Base-by-base conservation (phyloP, 2,329 filamentous ascomycete species). In the Cryphonectria naterciae region DNA sequence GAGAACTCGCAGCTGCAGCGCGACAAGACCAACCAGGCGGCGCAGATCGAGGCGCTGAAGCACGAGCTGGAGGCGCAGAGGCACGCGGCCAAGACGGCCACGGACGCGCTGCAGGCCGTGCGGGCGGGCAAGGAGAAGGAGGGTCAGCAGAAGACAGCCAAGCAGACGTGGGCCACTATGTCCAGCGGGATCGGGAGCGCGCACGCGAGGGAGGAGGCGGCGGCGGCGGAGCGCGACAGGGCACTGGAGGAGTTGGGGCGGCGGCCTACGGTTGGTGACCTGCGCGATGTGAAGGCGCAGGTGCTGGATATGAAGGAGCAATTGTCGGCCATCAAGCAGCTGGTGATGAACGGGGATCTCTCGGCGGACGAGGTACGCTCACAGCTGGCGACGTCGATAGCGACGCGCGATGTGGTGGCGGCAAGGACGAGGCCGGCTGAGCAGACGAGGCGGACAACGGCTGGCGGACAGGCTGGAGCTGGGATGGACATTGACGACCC, bases 11-110 rank as follows among this genome's bases (percentile, higher is more conserved):
- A 69, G 41, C 70, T 71, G 61, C 46, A 56, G 66, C 61, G 58
- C 52, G 68, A 75, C 46, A 70, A 72, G 65, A 35, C 37, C n/a
- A 22, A 58, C 8, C 10, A 67, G 54, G 25, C 64, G 39, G 65
- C 35, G 25, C 32, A 72, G 68, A 25, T 74, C 11, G 46, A 41
- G n/a, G 65, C 68, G 65, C 67, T 78, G 32, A 49, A 28, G 61
- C 64, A 69, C 8, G 68, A 73, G 70, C 52, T 70, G 8, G 58
- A 73, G 63, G 52, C 54, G 68, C 61, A 74, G 43, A 46, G 54
- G 1, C 19, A 22, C 15, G 46, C 61, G 52, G 28, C 69, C 35
- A 68, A 73, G 35, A 62, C 60, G 46, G 58, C 65, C 28, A 46
- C 39, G 49, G 61, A 43, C 6, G 54, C 61, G 25, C 69, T 71